Evolutionary conservation across 768 basidiomycete genomes (phyloP).

Genomic region (Suillus spraguei): DNA sequence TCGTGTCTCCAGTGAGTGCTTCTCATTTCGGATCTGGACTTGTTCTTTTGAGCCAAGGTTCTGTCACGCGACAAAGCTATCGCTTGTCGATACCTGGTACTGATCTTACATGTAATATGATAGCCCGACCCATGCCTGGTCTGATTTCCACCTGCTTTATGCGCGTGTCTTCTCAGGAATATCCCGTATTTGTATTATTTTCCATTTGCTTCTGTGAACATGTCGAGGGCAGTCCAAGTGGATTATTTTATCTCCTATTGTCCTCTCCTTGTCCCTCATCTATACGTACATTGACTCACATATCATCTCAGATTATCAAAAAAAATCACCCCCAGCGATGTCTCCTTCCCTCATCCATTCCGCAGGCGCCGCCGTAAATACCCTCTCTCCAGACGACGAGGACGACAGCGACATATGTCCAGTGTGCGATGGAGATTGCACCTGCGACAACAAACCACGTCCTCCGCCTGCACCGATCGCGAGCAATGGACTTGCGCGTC

Average conservation of each 20-base stretch:
- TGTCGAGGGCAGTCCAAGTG: constrained; percentile 18
- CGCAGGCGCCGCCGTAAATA: constrained; percentile 49
- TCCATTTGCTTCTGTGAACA: constrained; percentile 24
- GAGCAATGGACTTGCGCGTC: constrained; percentile 37
- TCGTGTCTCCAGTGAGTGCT: constrained; percentile 35
- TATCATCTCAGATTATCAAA: constrained; percentile 39
- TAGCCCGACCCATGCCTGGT: constrained; percentile 20
- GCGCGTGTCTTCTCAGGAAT: constrained; percentile 18
- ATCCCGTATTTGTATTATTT: constrained; percentile 21
- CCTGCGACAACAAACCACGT: constrained; percentile 57
- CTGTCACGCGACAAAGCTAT: constrained; percentile 39
- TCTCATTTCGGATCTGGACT: constrained; percentile 29
- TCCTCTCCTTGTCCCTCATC: constrained; percentile 21
- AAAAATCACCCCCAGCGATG: constrained; percentile 62
- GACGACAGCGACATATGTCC: constrained; percentile 89
- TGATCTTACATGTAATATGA: constrained; percentile 43
- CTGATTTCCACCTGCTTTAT: constrained; percentile 17
- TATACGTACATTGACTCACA: constrained; percentile 23
- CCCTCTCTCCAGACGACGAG: constrained; percentile 52
- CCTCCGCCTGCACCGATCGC: constrained; percentile 33
- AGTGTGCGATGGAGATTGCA: constrained; percentile 90
- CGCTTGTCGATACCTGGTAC: constrained; percentile 30
- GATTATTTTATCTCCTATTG: constrained; percentile 26
- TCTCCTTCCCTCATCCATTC: constrained; percentile 71
- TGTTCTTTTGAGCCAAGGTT: constrained; percentile 17